Percentiles rank a stretch among this genome's conserved stretches.
Conservation (phyloP, 2,329 filamentous ascomycete genomes). For the Sporothrix schenckii region DNA sequence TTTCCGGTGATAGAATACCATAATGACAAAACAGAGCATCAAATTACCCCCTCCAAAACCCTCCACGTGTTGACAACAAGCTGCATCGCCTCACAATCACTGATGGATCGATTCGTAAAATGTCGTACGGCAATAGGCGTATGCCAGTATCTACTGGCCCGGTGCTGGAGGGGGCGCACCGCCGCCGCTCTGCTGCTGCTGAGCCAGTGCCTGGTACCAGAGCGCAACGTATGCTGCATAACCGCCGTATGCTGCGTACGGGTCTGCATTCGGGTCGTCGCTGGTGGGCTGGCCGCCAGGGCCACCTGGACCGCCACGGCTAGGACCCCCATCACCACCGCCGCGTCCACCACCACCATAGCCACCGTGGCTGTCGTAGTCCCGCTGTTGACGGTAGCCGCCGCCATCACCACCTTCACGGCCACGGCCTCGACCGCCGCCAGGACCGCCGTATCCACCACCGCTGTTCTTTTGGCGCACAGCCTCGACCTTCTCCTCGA, state of each 20-base stretch:
- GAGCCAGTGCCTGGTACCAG: constrained; percentile 71
- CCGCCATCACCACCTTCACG: constrained; percentile 60
- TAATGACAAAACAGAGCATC: not conserved
- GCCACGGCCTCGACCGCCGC: constrained; percentile 46
- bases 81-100: not conserved
- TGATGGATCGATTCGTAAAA: not conserved
- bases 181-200: constrained; percentile 38
- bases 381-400: constrained; percentile 48
- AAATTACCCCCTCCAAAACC: not conserved
- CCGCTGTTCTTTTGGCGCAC: constrained; percentile 64
- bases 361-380: constrained; percentile 48
- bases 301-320: constrained; percentile 51
- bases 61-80: not conserved
- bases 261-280: constrained; percentile 60
- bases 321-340: constrained; percentile 51
- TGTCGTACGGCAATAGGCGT: not conserved
- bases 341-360: constrained; percentile 49
- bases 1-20: not conserved
- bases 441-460: constrained; percentile 49
- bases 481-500: constrained; percentile 89
- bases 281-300: constrained; percentile 47
- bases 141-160: constrained; percentile 12
- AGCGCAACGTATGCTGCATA: constrained; percentile 79
- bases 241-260: constrained; percentile 80
- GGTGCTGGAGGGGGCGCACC: constrained; percentile 31